A percentile compares a stretch with the other conserved stretches of the same genome.
phyloP scores from a whole-genome alignment of 345 rosid genomes.

The Sisymbrium irio region DNA sequence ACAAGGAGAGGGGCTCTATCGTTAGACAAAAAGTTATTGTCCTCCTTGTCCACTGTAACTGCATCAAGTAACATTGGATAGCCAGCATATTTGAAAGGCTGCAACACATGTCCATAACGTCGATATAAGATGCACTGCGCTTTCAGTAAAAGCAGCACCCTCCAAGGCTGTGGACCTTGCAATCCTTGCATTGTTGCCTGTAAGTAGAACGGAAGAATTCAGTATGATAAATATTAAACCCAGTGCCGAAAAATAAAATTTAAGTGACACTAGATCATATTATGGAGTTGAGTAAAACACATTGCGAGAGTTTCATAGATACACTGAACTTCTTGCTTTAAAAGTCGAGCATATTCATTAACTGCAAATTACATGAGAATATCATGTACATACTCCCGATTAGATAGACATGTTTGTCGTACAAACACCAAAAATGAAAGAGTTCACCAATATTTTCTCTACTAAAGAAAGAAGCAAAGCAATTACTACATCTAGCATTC shows the following conservation, averaged over 20 bases:
- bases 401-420: not conserved
- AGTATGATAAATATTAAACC: not conserved
- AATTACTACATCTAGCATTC: conserved; percentile 13
- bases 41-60: conserved; percentile 85
- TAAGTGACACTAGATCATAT: not conserved
- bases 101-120: conserved; percentile 76
- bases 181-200: conserved; percentile 99
- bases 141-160: conserved; percentile 87
- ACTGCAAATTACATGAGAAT: not conserved
- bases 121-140: conserved; percentile 96
- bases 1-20: conserved; percentile 94
- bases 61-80: conserved; percentile 97
- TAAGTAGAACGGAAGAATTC: conserved; percentile 17
- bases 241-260: not conserved
- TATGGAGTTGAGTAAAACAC: conserved; percentile 2
- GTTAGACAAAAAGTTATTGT: conserved; percentile 83
- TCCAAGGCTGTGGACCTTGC: conserved; percentile 99
- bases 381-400: not conserved
- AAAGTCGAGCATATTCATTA: not conserved
- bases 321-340: not conserved
- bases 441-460: not conserved
- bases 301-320: conserved; percentile 3
- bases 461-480: not conserved
- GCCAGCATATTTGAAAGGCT: conserved; percentile 99
- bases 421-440: conserved; percentile 1